phyloP scores from a whole-genome alignment of 2,329 filamentous ascomycete genomes.

The Elsinoe ampelina region DNA sequence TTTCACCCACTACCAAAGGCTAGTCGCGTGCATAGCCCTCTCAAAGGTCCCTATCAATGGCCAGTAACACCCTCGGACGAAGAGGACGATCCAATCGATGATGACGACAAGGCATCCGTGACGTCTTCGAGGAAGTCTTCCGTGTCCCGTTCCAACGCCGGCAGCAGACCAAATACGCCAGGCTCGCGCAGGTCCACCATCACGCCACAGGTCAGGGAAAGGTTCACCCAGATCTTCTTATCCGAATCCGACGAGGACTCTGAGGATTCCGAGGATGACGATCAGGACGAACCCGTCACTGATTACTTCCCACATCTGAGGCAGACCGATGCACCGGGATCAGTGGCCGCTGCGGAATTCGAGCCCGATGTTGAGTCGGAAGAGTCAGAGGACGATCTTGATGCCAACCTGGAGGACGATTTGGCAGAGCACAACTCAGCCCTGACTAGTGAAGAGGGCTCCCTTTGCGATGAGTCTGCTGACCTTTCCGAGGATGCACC shows the following conservation, averaged over 20 bases:
- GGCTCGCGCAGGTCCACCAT: neutral
- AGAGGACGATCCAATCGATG: neutral
- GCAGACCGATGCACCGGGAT: neutral
- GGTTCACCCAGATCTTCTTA: conserved; percentile 1
- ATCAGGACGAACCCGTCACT: conserved; percentile 1
- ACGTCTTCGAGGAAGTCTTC: conserved; percentile 17
- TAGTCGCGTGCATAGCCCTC: neutral
- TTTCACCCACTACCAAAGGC: conserved; percentile 15
- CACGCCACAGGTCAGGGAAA: neutral
- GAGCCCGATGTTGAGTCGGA: conserved; percentile 10
- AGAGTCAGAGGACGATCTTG: conserved; percentile 13
- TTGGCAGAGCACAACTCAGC: neutral
- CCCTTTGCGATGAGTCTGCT: neutral
- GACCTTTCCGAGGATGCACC: conserved; percentile 1
- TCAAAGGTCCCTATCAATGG: conserved; percentile 13
- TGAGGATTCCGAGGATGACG: conserved; percentile 5
- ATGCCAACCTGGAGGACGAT: conserved; percentile 11
- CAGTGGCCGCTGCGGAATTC: conserved; percentile 18
- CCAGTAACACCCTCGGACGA: neutral
- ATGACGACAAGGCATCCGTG: conserved; percentile 15
- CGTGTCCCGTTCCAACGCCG: conserved; percentile 10
- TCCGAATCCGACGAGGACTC: conserved; percentile 9
- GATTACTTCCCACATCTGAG: neutral
- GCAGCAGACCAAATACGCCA: conserved; percentile 8
- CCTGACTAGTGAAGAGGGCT: neutral